phyloP scores from a whole-genome alignment of 106 monocot species.

The Xerophyta viscosa region DNA sequence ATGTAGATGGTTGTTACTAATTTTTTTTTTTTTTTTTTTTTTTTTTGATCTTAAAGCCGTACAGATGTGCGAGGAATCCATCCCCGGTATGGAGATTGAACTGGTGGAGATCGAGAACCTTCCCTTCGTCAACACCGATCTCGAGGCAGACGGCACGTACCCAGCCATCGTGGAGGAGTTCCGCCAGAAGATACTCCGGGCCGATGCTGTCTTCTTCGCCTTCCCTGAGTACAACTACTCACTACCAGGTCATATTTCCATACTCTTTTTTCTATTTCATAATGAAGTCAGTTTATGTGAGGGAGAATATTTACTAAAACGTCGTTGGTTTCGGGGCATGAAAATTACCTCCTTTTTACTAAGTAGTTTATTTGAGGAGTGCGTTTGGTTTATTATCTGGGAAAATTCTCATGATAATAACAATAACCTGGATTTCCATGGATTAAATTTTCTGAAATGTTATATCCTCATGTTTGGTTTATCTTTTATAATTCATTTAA shows the following conservation, averaged over 20 bases:
- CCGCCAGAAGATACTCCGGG: conserved; percentile 40
- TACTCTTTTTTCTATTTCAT: neutral
- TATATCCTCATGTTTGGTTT: too few relatives aligned
- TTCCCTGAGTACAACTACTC: conserved; percentile 75
- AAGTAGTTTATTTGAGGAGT: too few relatives aligned
- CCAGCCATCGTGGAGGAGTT: conserved; percentile 55
- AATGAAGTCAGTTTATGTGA: too few relatives aligned
- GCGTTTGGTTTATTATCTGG: too few relatives aligned
- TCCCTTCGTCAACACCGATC: conserved; percentile 59
- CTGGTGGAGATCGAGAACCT: conserved; percentile 40
- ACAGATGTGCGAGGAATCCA: conserved; percentile 32
- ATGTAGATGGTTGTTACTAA: neutral
- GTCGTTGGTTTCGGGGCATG: too few relatives aligned
- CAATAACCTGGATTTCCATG: too few relatives aligned
- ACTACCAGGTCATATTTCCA: conserved; percentile 19
- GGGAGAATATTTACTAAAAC: too few relatives aligned
- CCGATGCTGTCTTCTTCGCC: conserved; percentile 56
- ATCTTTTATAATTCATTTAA: too few relatives aligned
- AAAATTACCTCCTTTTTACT: too few relatives aligned
- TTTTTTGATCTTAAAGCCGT: conserved; percentile 21
- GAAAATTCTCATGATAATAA: too few relatives aligned
- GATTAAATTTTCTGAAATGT: too few relatives aligned
- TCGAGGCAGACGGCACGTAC: conserved; percentile 40
- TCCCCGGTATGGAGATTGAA: conserved; percentile 36
- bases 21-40: too few relatives aligned